Conservation (phyloP, 371 early-diverging fungal genomes). For the Zopfochytrium polystomum region DNA sequence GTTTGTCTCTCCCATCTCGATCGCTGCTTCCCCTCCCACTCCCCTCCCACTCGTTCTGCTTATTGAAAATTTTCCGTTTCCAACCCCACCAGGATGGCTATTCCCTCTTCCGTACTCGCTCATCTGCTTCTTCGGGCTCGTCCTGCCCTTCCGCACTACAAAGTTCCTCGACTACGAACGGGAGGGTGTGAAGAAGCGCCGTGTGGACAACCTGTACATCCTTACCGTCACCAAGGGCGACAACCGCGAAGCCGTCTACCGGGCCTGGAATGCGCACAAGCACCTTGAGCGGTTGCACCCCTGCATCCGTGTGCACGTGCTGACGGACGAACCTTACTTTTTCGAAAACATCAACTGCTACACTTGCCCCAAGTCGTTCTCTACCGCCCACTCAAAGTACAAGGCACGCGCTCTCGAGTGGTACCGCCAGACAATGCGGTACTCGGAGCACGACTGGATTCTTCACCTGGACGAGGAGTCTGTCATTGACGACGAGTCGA, state of each 20-base stretch:
- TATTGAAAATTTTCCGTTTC: not conserved
- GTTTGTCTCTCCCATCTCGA: no score
- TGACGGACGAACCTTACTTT: conserved; percentile 58
- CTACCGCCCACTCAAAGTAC: conserved; percentile 44
- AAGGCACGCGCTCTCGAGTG: conserved; percentile 57
- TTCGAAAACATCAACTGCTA: conserved; percentile 58
- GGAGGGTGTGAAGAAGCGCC: conserved; percentile 43
- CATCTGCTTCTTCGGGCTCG: conserved; percentile 51
- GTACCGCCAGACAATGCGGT: conserved; percentile 51
- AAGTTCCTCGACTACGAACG: conserved; percentile 44
- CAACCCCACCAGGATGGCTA: conserved; percentile 41
- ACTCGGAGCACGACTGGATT: conserved; percentile 54
- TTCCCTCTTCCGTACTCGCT: conserved; percentile 54
- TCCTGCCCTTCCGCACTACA: conserved; percentile 49
- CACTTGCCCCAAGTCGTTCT: conserved; percentile 52
- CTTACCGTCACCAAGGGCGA: conserved; percentile 53
- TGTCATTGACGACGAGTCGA: conserved; percentile 52
- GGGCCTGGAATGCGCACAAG: conserved; percentile 53
- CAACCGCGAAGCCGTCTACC: conserved; percentile 52
- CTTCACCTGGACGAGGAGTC: conserved; percentile 55
- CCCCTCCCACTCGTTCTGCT: no score
- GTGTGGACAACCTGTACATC: conserved; percentile 54
- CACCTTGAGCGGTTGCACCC: conserved; percentile 54
- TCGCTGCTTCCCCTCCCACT: no score
- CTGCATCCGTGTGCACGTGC: conserved; percentile 51